phyloP scores from a whole-genome alignment of 768 basidiomycete species.

The Mycena chlorophos region DNA sequence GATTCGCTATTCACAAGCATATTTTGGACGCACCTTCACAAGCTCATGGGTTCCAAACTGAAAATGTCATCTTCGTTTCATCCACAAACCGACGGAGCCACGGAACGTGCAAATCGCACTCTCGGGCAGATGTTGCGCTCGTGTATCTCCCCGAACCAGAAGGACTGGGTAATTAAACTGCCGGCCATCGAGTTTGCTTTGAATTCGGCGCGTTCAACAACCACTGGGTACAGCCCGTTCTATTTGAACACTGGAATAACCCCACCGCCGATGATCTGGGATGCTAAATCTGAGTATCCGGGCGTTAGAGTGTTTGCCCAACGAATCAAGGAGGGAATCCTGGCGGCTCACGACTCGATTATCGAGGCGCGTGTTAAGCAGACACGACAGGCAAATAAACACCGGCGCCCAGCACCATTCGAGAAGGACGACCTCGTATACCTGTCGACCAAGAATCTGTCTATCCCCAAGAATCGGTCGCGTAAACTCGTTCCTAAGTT shows the following conservation, averaged over 20 bases:
- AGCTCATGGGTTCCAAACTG: slow-evolving; percentile 23
- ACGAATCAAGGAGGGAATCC: slow-evolving; percentile 19
- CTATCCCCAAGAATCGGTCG: slow-evolving; percentile 32
- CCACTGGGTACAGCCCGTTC: slow-evolving; percentile 26
- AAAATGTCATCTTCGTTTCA: slow-evolving; percentile 32
- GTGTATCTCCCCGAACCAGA: slow-evolving; percentile 7
- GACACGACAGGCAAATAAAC: slow-evolving; percentile 27
- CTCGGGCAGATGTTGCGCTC: slow-evolving; percentile 21
- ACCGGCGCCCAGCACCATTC: slow-evolving; percentile 18
- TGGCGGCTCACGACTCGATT: slow-evolving; percentile 31
- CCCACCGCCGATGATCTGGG: slow-evolving; percentile 23
- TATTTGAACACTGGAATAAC: slow-evolving; percentile 7
- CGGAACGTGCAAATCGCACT: slow-evolving; percentile 20
- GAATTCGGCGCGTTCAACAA: slow-evolving; percentile 9
- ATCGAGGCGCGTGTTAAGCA: slow-evolving; percentile 32
- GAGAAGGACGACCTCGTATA: slow-evolving; percentile 32
- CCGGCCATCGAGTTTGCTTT: slow-evolving; percentile 5
- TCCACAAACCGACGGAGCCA: slow-evolving; percentile 33
- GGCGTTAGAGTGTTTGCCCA: slow-evolving; percentile 26
- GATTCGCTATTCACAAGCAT: slow-evolving; percentile 14
- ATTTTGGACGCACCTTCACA: slow-evolving; percentile 26
- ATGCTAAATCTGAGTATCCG: slow-evolving; percentile 13
- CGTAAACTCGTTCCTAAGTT: slow-evolving; percentile 35
- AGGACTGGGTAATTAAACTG: background rate
- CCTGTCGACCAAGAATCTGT: slow-evolving; percentile 34